Evolutionary conservation across 345 rosid species (phyloP).

Genomic region (Lepidium aucheri): DNA sequence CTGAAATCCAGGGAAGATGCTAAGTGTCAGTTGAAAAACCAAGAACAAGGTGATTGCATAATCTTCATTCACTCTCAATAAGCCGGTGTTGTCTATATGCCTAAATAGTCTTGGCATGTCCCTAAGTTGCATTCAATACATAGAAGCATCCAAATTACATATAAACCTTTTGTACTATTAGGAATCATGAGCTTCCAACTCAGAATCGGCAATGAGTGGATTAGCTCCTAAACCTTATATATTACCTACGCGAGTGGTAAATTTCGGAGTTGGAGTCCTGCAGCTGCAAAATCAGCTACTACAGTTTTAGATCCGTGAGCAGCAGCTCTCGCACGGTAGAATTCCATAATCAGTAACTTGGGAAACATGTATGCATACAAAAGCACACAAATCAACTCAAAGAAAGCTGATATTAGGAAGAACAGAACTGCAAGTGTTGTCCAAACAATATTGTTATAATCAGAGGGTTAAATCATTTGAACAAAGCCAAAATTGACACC

Average conservation of each 20-base stretch:
- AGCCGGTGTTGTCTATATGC: constrained; percentile 39
- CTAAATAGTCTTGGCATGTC: constrained; percentile 4
- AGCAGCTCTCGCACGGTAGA: constrained; percentile 61
- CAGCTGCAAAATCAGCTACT: constrained; percentile 70
- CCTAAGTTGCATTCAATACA: neutral
- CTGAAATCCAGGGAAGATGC: constrained; percentile 73
- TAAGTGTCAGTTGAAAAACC: constrained; percentile 50
- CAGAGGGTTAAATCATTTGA: neutral
- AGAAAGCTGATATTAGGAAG: constrained; percentile 43
- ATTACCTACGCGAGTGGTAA: neutral
- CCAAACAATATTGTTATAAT: neutral
- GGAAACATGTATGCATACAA: constrained; percentile 53
- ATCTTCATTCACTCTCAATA: constrained; percentile 44
- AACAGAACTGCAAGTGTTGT: constrained; percentile 42
- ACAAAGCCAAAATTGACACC: neutral
- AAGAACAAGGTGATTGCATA: constrained; percentile 44
- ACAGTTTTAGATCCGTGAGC: constrained; percentile 74
- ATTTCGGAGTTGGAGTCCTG: constrained; percentile 36
- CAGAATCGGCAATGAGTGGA: too few species aligned
- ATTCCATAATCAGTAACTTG: constrained; percentile 53
- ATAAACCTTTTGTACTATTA: too few species aligned
- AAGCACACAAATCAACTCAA: constrained; percentile 49
- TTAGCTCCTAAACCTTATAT: too few species aligned
- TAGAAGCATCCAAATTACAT: too few species aligned
- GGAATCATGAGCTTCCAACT: too few species aligned